phyloP scores from a whole-genome alignment of 352 stramenopile genomes.

The Sclerospora graminicola region DNA sequence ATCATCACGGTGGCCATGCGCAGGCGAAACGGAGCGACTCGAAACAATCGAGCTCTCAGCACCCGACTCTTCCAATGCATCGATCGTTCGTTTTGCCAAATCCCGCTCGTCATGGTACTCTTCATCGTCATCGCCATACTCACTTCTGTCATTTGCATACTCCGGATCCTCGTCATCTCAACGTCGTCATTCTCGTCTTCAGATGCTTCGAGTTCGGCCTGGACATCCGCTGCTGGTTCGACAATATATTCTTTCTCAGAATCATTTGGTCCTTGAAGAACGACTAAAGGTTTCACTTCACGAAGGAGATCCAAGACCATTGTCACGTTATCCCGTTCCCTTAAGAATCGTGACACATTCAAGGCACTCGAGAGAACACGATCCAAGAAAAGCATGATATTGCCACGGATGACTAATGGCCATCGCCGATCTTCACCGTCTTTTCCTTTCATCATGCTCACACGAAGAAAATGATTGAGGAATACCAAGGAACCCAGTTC shows the following conservation, averaged over 20 bases:
- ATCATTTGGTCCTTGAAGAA: constrained; percentile 50
- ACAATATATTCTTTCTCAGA: constrained; percentile 65
- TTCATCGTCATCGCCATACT: constrained; percentile 29
- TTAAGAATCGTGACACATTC: constrained; percentile 69
- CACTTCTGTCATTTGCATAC: constrained; percentile 28
- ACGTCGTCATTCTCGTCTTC: constrained; percentile 35
- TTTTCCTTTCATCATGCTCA: constrained; percentile 62
- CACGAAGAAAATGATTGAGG: constrained; percentile 70
- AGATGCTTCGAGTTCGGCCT: constrained; percentile 46
- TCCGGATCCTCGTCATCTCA: constrained; percentile 28
- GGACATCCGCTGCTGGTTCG: constrained; percentile 38
- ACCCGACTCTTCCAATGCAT: constrained; percentile 54
- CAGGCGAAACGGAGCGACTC: constrained; percentile 23
- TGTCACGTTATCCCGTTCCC: constrained; percentile 58
- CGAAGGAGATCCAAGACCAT: constrained; percentile 68
- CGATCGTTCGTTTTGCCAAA: constrained; percentile 47
- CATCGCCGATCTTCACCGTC: constrained; percentile 36
- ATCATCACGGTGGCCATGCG: constrained; percentile 18
- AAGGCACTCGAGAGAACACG: constrained; percentile 69
- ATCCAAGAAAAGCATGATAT: constrained; percentile 78
- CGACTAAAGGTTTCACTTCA: constrained; percentile 69
- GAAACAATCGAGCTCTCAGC: constrained; percentile 36
- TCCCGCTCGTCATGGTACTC: constrained; percentile 29
- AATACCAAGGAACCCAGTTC: constrained; percentile 72
- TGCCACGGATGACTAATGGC: constrained; percentile 68